Percentiles rank a stretch among this genome's conserved stretches.
These are phyloP conservation scores for Alternaria postmessia DNA, from an alignment of 2,329 filamentous ascomycete species.

Conservation along the genomic window DNA sequence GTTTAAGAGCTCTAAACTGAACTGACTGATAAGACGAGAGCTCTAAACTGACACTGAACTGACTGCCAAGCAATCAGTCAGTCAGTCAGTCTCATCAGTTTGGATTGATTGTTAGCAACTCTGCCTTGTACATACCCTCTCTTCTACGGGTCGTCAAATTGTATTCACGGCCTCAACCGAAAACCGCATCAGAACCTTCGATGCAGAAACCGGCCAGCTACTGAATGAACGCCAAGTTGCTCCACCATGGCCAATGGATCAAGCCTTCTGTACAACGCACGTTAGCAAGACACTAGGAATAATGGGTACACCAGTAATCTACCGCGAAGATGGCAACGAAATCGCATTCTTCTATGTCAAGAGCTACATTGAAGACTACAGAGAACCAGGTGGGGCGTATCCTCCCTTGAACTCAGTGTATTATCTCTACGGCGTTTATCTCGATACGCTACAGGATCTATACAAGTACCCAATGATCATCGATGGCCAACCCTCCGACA, in stretches of 20 bases:
- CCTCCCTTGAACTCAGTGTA: constrained; percentile 51
- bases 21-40: too few relatives aligned
- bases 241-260: constrained; percentile 26
- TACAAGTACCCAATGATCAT: constrained; percentile 59
- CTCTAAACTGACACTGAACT: too few relatives aligned
- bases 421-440: constrained; percentile 52
- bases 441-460: constrained; percentile 51
- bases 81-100: too few relatives aligned
- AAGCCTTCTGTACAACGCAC: constrained; percentile 17
- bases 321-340: constrained; percentile 37
- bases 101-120: too few relatives aligned
- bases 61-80: too few relatives aligned
- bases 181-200: constrained; percentile 30
- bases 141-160: constrained; percentile 27
- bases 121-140: too few relatives aligned
- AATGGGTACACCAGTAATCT: constrained; percentile 31
- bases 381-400: constrained; percentile 34
- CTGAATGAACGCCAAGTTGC: constrained; percentile 23
- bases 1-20: too few relatives aligned
- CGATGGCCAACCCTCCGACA: constrained; percentile 57
- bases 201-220: constrained; percentile 25
- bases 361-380: constrained; percentile 38
- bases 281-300: constrained; percentile 28
- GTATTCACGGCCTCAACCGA: constrained; percentile 29
- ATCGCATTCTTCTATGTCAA: constrained; percentile 42